Conservation (phyloP, 1,284 basidiomycete genomes). For the Cutaneotrichosporon sp. region DNA sequence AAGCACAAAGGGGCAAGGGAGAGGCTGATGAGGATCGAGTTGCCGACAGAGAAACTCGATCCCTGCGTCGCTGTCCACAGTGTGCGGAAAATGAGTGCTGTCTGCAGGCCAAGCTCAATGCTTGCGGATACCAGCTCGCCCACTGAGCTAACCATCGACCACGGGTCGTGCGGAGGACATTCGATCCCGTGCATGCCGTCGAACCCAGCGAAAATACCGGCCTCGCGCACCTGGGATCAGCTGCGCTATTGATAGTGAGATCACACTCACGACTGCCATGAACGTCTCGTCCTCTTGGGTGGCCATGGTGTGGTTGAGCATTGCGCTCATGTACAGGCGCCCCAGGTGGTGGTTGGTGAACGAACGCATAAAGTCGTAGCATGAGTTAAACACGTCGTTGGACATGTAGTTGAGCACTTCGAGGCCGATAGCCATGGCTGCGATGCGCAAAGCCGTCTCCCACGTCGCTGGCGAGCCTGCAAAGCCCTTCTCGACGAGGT, state of each 20-base stretch:
- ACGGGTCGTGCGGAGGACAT: conserved; percentile 18
- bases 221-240: conserved; percentile 62
- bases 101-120: conserved; percentile 45
- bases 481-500: conserved; percentile 15
- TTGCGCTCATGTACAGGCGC: conserved; percentile 69
- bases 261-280: conserved; percentile 59
- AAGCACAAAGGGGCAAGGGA: conserved; percentile 16
- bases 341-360: conserved; percentile 65
- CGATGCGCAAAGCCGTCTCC: not conserved
- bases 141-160: conserved; percentile 58
- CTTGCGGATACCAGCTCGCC: conserved; percentile 68
- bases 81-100: conserved; percentile 63
- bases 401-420: not conserved
- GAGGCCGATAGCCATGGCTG: conserved; percentile 1
- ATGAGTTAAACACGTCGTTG: not conserved
- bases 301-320: conserved; percentile 72
- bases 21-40: conserved; percentile 10
- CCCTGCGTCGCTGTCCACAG: conserved; percentile 55
- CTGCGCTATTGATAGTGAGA: not conserved
- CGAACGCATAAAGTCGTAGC: not conserved
- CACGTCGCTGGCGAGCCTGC: conserved; percentile 3
- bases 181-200: conserved; percentile 16
- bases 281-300: conserved; percentile 68
- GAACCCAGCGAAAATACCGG: conserved; percentile 53
- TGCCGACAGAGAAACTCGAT: not conserved